Evolutionary conservation across 192 early-diverging fungal species (phyloP), one percentile per base, ranked within the genome.

Genomic region (Backusella westeae): DNA sequence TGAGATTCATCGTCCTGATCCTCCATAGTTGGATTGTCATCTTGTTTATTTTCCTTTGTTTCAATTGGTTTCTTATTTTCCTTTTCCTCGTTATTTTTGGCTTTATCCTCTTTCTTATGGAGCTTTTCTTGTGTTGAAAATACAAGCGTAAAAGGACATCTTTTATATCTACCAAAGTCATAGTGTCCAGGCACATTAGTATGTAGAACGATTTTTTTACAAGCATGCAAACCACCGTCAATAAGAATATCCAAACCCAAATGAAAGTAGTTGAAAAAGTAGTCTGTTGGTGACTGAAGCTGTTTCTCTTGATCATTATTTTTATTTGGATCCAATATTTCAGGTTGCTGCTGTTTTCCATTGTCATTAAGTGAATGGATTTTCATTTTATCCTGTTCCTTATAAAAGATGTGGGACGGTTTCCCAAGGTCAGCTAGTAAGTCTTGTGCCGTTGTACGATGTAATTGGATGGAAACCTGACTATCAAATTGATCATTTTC

Each of bases 201-300:
- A 81, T 94, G 92, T 49, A 93, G 72, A 0, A 92, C 79, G 36
- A 94, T 84, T 76, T 94, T 94, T 70, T 89, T 89, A 77, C 92
- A 87, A 7, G 84, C 80, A 76, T 94, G 92, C 6, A 78, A 80
- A 7, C 69, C 66, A 15, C 89, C 92, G 68, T 93, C 92, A 79
- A 94, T 88, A 4, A 93, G 70, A 29, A 93, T 80, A 77, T 94
- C 93, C 26, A 94, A 84, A 14, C 93, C 93, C 12, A 90, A 65
- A 72, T 88, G 83, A 79, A 92, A 93, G 69, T 93, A 94, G 72
- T 92, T 92, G 81, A 90, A 93, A 80, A 93, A 92, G 67, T 92
- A 94, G 76, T 90, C 91, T 21, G 85, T 86, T 8, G 87, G 78
- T 21, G 83, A 80, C 10, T 69, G 36, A 2, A 42, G 29, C 6